A percentile compares a stretch with the other conserved stretches of the same genome.
These are phyloP conservation scores for Lachancea meyersii DNA, from an alignment of 805 yeast genomes.

Conservation along the genomic window DNA sequence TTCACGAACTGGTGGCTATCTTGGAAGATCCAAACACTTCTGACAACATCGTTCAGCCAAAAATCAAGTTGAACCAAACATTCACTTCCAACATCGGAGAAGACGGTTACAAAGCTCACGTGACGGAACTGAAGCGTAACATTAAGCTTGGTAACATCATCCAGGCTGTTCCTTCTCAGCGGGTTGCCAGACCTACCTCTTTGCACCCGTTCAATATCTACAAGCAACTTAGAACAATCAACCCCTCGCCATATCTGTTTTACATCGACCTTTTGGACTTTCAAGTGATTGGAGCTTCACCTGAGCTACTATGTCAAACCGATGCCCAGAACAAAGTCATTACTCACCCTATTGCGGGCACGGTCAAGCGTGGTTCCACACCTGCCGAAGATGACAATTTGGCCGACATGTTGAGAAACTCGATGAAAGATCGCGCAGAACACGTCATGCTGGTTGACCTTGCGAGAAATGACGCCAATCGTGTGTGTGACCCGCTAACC, in stretches of 20 bases:
- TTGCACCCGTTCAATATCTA: conserved; percentile 95
- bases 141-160: conserved; percentile 88
- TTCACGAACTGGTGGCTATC: conserved; percentile 46
- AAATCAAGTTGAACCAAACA: conserved; percentile 57
- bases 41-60: conserved; percentile 69
- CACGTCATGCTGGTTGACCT: conserved; percentile 98
- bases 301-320: conserved; percentile 83
- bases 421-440: conserved; percentile 91
- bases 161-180: conserved; percentile 97
- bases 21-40: conserved; percentile 42
- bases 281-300: conserved; percentile 96
- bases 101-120: conserved; percentile 86
- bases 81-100: conserved; percentile 89
- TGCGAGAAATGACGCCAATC: conserved; percentile 92
- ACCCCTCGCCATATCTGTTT: conserved; percentile 96
- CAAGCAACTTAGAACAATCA: conserved; percentile 88
- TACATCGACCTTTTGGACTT: conserved; percentile 88
- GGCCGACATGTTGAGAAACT: conserved; percentile 65
- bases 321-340: conserved; percentile 67
- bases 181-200: conserved; percentile 91
- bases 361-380: conserved; percentile 84
- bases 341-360: conserved; percentile 98
- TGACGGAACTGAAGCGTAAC: conserved; percentile 64
- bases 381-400: conserved; percentile 83
- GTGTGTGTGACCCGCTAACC: conserved; percentile 83